These are phyloP conservation scores for Ceratocystiopsis sp. DNA, from an alignment of 2,329 filamentous ascomycete genomes.

Conservation along the genomic window DNA sequence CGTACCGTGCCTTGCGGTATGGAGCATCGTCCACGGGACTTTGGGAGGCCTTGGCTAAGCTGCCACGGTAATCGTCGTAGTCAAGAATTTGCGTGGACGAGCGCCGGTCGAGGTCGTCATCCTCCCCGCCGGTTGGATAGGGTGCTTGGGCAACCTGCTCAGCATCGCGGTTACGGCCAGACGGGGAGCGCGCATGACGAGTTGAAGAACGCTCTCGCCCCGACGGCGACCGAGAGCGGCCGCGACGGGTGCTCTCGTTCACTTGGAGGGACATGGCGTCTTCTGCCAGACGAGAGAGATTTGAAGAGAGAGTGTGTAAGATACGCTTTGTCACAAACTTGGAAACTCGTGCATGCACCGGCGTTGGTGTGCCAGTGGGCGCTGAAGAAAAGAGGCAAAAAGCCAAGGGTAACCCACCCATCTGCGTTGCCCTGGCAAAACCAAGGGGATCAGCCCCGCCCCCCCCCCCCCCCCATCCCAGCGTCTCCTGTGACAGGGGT, in stretches of 20 bases:
- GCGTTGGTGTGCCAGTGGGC: too few species aligned
- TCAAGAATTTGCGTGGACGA: constrained; percentile 15
- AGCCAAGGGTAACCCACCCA: too few species aligned
- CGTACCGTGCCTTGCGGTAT: constrained; percentile 15
- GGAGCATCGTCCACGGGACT: too few species aligned
- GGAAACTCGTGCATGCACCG: too few species aligned
- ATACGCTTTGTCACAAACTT: too few species aligned
- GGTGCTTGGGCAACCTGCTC: constrained; percentile 23
- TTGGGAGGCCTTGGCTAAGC: constrained; percentile 16
- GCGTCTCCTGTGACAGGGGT: too few species aligned
- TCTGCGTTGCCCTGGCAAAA: too few species aligned
- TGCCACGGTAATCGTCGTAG: constrained; percentile 14
- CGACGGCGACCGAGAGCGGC: constrained; percentile 29
- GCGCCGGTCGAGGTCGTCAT: constrained; percentile 19
- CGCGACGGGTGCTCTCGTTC: constrained; percentile 25
- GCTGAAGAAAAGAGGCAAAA: too few species aligned
- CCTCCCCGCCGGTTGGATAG: constrained; percentile 21
- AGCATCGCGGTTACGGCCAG: constrained; percentile 9
- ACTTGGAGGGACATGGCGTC: constrained; percentile 33
- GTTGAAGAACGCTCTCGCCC: constrained; percentile 17
- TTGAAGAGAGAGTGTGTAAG: too few species aligned
- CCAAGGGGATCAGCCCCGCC: too few species aligned
- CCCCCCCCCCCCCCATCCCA: too few species aligned
- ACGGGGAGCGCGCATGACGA: constrained; percentile 7
- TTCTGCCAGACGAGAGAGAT: too few species aligned